These are phyloP conservation scores for Lactarius akahatsu DNA, from an alignment of 768 basidiomycete species.

Conservation along the genomic window DNA sequence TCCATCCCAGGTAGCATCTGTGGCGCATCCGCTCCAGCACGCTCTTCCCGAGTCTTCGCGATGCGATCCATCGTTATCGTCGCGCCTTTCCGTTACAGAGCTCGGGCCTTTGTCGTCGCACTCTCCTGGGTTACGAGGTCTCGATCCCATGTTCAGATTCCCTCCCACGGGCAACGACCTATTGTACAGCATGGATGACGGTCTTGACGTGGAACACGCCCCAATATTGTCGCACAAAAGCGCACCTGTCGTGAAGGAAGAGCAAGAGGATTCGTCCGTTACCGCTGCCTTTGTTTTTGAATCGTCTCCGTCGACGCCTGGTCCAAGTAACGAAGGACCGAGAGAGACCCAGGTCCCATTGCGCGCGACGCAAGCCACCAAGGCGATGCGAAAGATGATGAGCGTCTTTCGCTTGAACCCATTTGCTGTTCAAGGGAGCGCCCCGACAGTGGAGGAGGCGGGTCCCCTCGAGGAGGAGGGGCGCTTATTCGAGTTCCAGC, in stretches of 20 bases:
- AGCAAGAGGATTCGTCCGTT: constrained; percentile 25
- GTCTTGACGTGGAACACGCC: constrained; percentile 22
- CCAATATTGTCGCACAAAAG: constrained; percentile 18
- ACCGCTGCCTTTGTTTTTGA: constrained; percentile 29
- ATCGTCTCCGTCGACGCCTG: constrained; percentile 25
- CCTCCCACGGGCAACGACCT: constrained; percentile 19
- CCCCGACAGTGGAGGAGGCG: constrained; percentile 27
- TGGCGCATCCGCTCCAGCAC: constrained; percentile 20
- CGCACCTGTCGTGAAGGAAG: constrained; percentile 23
- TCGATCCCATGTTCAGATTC: constrained; percentile 24
- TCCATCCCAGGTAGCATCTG: constrained; percentile 16
- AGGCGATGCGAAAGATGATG: constrained; percentile 76
- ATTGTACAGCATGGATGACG: constrained; percentile 24
- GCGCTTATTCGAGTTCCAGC: constrained; percentile 29
- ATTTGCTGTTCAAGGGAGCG: constrained; percentile 47
- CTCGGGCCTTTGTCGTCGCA: constrained; percentile 21
- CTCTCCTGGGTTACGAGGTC: constrained; percentile 22
- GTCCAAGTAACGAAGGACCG: constrained; percentile 16
- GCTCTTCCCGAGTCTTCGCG: constrained; percentile 23
- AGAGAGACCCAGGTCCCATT: constrained; percentile 51
- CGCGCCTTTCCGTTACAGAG: constrained; percentile 19
- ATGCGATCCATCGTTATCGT: constrained; percentile 24
- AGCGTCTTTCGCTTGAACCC: constrained; percentile 74
- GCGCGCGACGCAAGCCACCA: constrained; percentile 70
- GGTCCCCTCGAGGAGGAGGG: constrained; percentile 30